These are phyloP conservation scores for Leavenworthia alabamica DNA, from an alignment of 345 rosid genomes.

Conservation along the genomic window DNA sequence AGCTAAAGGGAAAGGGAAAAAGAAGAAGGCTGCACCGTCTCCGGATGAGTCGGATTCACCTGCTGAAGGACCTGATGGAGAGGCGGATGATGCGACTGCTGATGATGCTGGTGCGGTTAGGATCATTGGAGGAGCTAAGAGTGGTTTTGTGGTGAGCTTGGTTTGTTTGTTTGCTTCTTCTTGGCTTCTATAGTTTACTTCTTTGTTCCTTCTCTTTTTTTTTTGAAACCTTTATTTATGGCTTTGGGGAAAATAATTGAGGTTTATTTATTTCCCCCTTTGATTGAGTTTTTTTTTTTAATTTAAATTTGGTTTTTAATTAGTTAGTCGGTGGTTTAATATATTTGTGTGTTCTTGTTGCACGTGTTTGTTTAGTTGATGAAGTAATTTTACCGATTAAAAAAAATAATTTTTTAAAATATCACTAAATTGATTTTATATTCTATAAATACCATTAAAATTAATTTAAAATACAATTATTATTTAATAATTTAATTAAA, in stretches of 20 bases:
- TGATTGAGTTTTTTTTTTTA: too few species aligned
- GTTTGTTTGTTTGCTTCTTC: slow-evolving; percentile 28
- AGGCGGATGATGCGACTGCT: slow-evolving; percentile 45
- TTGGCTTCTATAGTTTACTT: slow-evolving; percentile 27
- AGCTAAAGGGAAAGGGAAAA: slow-evolving; percentile 33
- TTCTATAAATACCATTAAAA: too few species aligned
- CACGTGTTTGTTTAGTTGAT: slow-evolving; percentile 21
- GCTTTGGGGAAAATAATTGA: slow-evolving; percentile 18
- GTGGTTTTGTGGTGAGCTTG: slow-evolving; percentile 39
- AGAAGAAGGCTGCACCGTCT: slow-evolving; percentile 28
- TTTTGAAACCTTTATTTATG: slow-evolving; percentile 5
- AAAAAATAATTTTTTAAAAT: too few species aligned
- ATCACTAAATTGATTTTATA: too few species aligned
- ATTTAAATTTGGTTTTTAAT: neutral
- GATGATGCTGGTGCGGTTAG: slow-evolving; percentile 49
- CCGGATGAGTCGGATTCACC: slow-evolving; percentile 57
- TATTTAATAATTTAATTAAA: too few species aligned
- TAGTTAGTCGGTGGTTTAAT: slow-evolving; percentile 14
- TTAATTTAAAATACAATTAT: too few species aligned
- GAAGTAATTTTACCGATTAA: too few species aligned
- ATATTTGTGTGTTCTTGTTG: neutral
- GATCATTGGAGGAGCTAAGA: slow-evolving; percentile 30
- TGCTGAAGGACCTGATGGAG: slow-evolving; percentile 56
- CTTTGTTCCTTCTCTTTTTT: neutral
- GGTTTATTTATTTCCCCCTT: slow-evolving; percentile 13